A percentile compares a stretch with the other conserved stretches of the same genome.
Evolutionary conservation across 2,329 filamentous ascomycete species (phyloP).

Genomic region (Rhexocercosporidium sp.): DNA sequence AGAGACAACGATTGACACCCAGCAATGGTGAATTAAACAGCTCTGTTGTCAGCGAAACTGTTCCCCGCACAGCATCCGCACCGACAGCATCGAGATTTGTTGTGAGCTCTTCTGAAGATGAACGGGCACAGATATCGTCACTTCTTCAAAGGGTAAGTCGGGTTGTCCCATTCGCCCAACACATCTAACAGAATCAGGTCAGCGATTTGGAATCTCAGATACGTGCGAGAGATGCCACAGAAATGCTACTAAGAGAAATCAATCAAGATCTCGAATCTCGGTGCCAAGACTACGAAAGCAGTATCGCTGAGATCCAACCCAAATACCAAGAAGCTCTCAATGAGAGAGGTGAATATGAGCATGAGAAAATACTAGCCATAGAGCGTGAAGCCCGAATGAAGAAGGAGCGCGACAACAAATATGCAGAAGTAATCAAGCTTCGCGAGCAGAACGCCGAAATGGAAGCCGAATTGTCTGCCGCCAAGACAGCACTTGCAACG

Average conservation of each 20-base stretch:
- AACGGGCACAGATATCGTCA: background rate
- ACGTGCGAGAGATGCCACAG: conserved; percentile 36
- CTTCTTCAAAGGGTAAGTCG: conserved; percentile 1
- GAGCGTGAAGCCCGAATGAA: conserved; percentile 25
- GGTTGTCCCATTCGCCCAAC: background rate
- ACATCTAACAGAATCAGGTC: conserved; percentile 37
- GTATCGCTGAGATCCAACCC: conserved; percentile 51
- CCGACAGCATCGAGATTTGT: background rate
- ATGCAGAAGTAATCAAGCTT: conserved; percentile 34
- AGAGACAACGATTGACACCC: conserved; percentile 33
- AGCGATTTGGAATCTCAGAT: conserved; percentile 44
- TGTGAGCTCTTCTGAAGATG: background rate
- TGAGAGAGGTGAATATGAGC: conserved; percentile 57
- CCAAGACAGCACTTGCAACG: conserved; percentile 25
- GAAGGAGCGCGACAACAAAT: conserved; percentile 30
- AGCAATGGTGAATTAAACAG: conserved; percentile 3
- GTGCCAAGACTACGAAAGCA: conserved; percentile 52
- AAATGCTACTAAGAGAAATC: conserved; percentile 47
- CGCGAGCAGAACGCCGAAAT: conserved; percentile 31
- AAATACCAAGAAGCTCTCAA: conserved; percentile 56
- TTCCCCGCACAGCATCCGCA: conserved; percentile 1
- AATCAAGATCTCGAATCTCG: conserved; percentile 52
- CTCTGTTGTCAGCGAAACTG: conserved; percentile 19
- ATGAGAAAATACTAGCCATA: conserved; percentile 41
- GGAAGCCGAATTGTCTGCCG: conserved; percentile 38